Percentiles rank a stretch among this genome's conserved stretches.
Conservation (phyloP, 108 stramenopile genomes). For the Cyclotella cryptica region DNA sequence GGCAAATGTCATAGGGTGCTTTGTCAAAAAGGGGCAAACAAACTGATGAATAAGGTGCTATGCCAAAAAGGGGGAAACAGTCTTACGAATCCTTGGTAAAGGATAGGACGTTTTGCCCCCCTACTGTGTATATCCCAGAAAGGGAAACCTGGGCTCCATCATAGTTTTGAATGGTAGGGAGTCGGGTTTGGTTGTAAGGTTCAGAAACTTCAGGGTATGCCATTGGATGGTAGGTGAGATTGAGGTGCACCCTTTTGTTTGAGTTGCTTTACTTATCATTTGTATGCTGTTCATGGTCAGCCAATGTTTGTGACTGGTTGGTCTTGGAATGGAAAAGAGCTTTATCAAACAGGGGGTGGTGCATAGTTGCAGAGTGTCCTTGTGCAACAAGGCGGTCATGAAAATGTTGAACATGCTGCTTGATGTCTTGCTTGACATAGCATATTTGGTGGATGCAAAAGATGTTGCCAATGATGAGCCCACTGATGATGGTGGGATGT, state of each 20-base stretch:
- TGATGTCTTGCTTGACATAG: not conserved
- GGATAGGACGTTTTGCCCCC: too few relatives aligned
- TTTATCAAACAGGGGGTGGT: conserved; percentile 32
- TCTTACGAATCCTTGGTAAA: too few relatives aligned
- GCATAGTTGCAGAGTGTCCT: conserved; percentile 1
- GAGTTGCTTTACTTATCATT: not conserved
- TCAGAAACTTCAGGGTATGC: not conserved
- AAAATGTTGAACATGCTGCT: conserved; percentile 23
- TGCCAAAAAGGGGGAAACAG: too few relatives aligned
- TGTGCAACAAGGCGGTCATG: conserved; percentile 24
- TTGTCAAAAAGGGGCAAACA: too few relatives aligned
- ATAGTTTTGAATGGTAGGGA: too few relatives aligned
- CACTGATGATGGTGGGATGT: conserved; percentile 5
- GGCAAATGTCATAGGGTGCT: too few relatives aligned
- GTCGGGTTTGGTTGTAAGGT: too few relatives aligned
- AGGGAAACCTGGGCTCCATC: too few relatives aligned
- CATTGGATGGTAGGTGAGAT: conserved; percentile 16
- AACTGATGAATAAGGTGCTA: too few relatives aligned
- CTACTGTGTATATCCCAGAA: too few relatives aligned
- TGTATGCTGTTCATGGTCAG: not conserved
- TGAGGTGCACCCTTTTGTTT: conserved; percentile 9
- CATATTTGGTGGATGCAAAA: conserved; percentile 38
- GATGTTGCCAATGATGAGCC: conserved; percentile 26
- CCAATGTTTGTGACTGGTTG: not conserved
- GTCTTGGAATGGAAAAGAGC: conserved; percentile 26